Base-by-base conservation (phyloP, 148 eudicot species). In the Rhododendron simsii region DNA sequence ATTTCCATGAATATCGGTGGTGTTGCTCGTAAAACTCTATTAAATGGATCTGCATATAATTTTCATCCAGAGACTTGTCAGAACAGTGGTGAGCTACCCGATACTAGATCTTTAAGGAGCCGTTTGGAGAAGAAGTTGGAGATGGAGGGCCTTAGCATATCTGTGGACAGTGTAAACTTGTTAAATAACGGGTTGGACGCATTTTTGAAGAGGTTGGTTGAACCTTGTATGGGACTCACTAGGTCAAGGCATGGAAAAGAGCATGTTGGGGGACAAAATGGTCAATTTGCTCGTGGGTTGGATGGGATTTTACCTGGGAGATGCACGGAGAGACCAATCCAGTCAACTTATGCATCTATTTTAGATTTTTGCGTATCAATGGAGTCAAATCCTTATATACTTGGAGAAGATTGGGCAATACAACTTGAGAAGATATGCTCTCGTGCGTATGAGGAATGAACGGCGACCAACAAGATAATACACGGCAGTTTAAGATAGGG, bases 341-440 rank as follows among this genome's bases (percentile, higher is more conserved):
- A 73, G 11, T 30, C 88, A 0, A 14, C 78, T 28, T 69, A 1
- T 82, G 85, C 84, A 44, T 90, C 89, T 23, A 53, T 90, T 88
- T 69, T 87, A 78, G 94, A 92, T 88, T 92, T 92, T 81, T 84
- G 88, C 21, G 91, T 90, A 5, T 90, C 91, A 21, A 84, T 92
- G 91, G 93, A 90, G 83, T 90, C 90, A 21, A 91, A 86, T 87
- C 90, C 93, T 63, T 23, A 15, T 30, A 15, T 89, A 59, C 94
- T 92, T 87, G 93, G 94, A 53, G 88, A 73, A 30, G 89, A 91
- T 82, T 91, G 94, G 93, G 61, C 90, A 18, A 26, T 86, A 35
- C 94, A 88, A 23, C 90, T 90, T 61, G 93, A 91, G 89, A 91
- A 89, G 86, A 87, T 90, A 59, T 84, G 90, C 59, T 80, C 78